Percentiles rank a stretch among this genome's conserved stretches.
Conservation (phyloP, 164 flowering plant species). For the Annona cherimola region DNA sequence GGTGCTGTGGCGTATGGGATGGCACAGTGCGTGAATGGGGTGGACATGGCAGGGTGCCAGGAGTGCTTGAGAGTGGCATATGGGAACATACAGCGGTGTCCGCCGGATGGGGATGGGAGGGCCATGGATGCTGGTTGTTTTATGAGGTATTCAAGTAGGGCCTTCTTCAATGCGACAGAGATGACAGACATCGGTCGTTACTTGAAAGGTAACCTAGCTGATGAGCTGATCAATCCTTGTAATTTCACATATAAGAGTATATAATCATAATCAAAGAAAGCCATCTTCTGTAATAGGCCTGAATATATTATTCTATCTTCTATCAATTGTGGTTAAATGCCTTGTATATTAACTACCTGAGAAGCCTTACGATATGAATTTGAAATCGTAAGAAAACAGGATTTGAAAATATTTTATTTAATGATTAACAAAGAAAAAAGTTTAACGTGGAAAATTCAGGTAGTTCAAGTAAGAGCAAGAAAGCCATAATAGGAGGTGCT, state of each 20-base stretch:
- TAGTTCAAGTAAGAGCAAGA: slow-evolving; percentile 21
- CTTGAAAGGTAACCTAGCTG: slow-evolving; percentile 17
- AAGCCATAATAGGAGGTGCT: slow-evolving; percentile 34
- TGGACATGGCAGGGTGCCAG: slow-evolving; percentile 11
- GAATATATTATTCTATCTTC: too few species aligned
- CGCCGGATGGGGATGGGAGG: not conserved
- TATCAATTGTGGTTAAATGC: too few species aligned
- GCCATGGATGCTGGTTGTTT: not conserved
- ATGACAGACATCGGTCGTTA: not conserved
- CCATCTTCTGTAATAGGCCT: too few species aligned
- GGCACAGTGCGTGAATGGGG: slow-evolving; percentile 46
- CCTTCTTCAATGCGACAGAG: not conserved
- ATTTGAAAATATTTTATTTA: too few species aligned
- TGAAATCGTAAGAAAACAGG: too few species aligned
- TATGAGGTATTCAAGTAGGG: not conserved
- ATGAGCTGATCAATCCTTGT: not conserved
- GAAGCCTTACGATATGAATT: too few species aligned
- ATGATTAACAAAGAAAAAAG: too few species aligned
- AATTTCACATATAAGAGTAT: not conserved
- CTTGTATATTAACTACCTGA: too few species aligned
- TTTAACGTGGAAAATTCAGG: slow-evolving; percentile 9
- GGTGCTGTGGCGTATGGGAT: slow-evolving; percentile 29
- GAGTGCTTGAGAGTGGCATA: not conserved
- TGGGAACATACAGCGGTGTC: not conserved
- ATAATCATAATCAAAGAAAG: too few species aligned